A percentile compares a stretch with the other conserved stretches of the same genome.
These are phyloP conservation scores for Clavispora asparagi DNA, from an alignment of 805 yeast genomes.

Conservation along the genomic window DNA sequence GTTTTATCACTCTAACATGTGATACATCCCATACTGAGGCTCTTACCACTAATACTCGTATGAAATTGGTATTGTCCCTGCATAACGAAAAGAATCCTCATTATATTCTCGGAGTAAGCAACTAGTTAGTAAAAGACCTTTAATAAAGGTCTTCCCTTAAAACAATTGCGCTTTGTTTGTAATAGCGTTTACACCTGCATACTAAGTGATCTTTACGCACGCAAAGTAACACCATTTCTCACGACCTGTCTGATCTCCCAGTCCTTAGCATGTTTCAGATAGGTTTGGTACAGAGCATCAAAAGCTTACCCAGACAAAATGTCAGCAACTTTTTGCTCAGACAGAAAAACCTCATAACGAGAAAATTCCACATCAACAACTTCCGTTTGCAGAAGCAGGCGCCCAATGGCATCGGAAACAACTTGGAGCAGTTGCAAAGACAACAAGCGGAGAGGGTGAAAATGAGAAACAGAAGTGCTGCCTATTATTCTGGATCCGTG, in stretches of 20 bases:
- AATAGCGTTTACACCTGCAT: too few relatives aligned
- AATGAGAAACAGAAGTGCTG: conserved; percentile 47
- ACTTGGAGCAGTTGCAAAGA: conserved; percentile 6
- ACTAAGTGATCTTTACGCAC: too few relatives aligned
- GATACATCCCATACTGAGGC: too few relatives aligned
- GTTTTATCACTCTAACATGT: too few relatives aligned
- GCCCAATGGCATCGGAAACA: background rate
- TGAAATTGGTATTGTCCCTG: too few relatives aligned
- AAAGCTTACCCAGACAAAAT: background rate
- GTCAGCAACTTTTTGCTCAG: background rate
- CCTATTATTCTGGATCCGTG: conserved; percentile 64
- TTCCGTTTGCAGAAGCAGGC: background rate
- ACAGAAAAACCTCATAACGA: background rate
- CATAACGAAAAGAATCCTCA: too few relatives aligned
- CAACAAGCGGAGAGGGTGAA: conserved; percentile 25
- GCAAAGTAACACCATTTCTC: background rate
- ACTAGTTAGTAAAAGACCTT: too few relatives aligned
- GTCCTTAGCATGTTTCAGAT: background rate
- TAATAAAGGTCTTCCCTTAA: too few relatives aligned
- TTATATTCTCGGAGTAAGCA: too few relatives aligned
- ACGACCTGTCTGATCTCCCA: too few relatives aligned
- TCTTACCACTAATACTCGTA: too few relatives aligned
- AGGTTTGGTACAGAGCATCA: background rate
- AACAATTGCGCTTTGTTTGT: too few relatives aligned
- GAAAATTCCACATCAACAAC: background rate